Evolutionary conservation across 805 yeast species (phyloP), one percentile per base, ranked within the genome.

Genomic region (Wickerhamiella sergipiensis): DNA sequence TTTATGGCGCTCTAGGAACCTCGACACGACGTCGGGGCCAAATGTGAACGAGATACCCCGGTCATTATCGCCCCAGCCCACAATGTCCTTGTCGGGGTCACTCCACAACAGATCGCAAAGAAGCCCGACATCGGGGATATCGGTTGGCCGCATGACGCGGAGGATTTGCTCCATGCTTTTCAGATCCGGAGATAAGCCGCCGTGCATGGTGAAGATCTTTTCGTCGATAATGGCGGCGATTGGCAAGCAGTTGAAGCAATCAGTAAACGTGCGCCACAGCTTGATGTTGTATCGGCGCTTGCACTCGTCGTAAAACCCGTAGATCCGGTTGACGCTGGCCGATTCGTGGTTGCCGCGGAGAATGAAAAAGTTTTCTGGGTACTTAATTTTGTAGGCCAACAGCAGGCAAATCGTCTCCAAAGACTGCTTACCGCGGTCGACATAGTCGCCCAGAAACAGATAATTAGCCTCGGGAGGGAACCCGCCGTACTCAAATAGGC

Each of bases 401-500:
- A 90, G 74, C 57, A 90, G 73, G 70, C 97, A 90, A 63, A 90
- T 90, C 17, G 97, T 92, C 70, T 90, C 98, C 61, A 92, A 73
- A 29, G 95, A 86, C 74, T 92, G 97, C 67, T 89, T 88, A 64
- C 98, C 98, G 76, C 98, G 83, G 74, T 90, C 98, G 59, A 90
- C 98, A 66, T 90, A 90, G 75, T 90, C 98, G 59, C 98, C 98
- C 53, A 90, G 71, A 66, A 90, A 90, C 62, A 90, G 74, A 72
- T 90, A 90, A 73, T 90, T 90, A 18, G 97, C 95, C 68, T 92
- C 97, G 12, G 98, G 98, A 1, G 98, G 98, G 76, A 92, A 90
- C 2, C 97, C 98, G 62, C 98, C 97, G 65, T 90, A 90, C 73
- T 92, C 97, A 64, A 90, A 90, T 61, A 90, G 78, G 70, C 98